Evolutionary conservation across 768 basidiomycete species (phyloP).

Genomic region (Phaeotremella skinneri): DNA sequence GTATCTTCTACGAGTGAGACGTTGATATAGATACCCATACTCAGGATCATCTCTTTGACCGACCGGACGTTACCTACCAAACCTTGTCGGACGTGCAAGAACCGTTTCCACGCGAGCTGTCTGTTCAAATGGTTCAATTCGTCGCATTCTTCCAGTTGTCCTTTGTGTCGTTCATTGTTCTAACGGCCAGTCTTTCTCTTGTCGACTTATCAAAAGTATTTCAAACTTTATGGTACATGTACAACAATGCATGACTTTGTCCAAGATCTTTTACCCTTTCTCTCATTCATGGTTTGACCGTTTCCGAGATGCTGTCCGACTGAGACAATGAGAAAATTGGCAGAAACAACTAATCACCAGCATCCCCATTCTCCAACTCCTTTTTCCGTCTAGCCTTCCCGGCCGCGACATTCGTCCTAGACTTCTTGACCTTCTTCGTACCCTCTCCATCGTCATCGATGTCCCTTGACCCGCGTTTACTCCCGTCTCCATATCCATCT

Average conservation of each 20-base stretch:
- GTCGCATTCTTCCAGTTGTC: slow-evolving; percentile 79
- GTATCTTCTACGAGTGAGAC: neutral
- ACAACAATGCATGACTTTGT: neutral
- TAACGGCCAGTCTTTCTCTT: slow-evolving; percentile 14
- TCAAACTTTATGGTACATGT: no score
- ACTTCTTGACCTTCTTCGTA: neutral
- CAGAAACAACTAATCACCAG: neutral
- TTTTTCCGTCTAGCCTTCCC: slow-evolving; percentile 1
- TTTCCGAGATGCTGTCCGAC: no score
- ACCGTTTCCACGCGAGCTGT: slow-evolving; percentile 87
- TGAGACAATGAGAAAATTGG: no score
- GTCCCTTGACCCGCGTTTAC: neutral
- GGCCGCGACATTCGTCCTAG: neutral
- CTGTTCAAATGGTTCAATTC: slow-evolving; percentile 66
- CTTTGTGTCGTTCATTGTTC: slow-evolving; percentile 71
- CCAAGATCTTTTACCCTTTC: no score
- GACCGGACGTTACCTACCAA: slow-evolving; percentile 85
- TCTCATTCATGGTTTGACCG: no score
- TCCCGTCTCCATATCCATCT: neutral
- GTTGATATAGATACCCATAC: neutral
- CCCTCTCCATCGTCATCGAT: neutral
- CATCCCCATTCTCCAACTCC: neutral
- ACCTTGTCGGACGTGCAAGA: slow-evolving; percentile 90
- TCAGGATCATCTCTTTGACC: slow-evolving; percentile 82
- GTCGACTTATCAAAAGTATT: neutral